Base-by-base conservation (phyloP, 768 basidiomycete genomes). In the Austroboletus eburneus region DNA sequence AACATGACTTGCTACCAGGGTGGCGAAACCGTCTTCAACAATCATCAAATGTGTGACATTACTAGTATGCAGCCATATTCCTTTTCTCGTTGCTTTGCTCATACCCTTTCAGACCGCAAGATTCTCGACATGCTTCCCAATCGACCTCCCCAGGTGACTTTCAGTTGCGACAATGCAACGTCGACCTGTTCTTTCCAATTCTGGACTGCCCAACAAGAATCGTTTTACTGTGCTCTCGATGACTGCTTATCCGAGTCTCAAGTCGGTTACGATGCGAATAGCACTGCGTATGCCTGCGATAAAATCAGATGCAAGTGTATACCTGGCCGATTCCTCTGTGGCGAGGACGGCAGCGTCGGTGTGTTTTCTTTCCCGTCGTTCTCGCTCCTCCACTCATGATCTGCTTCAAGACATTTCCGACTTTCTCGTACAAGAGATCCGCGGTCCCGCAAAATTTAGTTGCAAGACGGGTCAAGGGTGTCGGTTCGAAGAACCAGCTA, bases 21-120 rank as follows among this genome's bases (percentile, higher is more conserved):
- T 34, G 96, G 96, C 20, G 79, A 87, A 63, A 94, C 91, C 0
- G 87, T 99, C n/a, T 87, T 90, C 65, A 85, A 81, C 64, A 93
- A 96, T 55, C 91, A 93, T 66, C 95, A 99, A 65, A 91, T 96
- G 83, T 99, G 96, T 69, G 81, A 97, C 63, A 94, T 99, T 27
- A 99, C 96, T 10, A 98, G 93, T 95, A 61, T 57, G 90, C 74
- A 8, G 20, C 33, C 14, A 18, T 14, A 25, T 32, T 4, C 16
- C 23, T 18, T 16, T 39, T 17, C 39, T n/a, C 32, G 21, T 32
- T 14, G 3, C 25, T 47, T 27, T 10, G 46, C 29, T 30, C 27
- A 46, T n/a, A n/a, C n/a, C 33, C 43, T 35, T 17, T 39, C 57
- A 95, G 92, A 97, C 69, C 83, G 88, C 39, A 96, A 96, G 69